Percentiles rank a stretch among this genome's conserved stretches.
These are phyloP conservation scores for Chlamydomonas schloesseri DNA, from an alignment of 139 green algal genomes.

Conservation along the genomic window DNA sequence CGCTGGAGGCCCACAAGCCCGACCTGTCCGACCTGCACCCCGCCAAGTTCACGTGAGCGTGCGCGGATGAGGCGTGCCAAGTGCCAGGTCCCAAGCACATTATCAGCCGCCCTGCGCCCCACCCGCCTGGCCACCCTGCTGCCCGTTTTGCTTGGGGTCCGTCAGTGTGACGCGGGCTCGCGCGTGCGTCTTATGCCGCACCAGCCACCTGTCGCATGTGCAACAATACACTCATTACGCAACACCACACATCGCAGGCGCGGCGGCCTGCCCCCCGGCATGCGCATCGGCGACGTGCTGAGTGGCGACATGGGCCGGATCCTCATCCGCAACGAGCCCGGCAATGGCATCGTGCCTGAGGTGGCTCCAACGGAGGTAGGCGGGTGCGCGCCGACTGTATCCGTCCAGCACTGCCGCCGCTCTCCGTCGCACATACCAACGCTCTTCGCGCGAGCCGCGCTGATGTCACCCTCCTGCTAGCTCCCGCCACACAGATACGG, in stretches of 20 bases:
- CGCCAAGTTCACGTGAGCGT: conserved; percentile 54
- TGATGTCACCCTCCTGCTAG: no score
- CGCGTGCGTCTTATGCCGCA: no score
- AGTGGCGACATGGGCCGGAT: conserved; percentile 68
- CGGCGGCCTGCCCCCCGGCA: conserved; percentile 36
- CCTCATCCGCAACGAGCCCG: conserved; percentile 65
- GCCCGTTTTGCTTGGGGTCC: no score
- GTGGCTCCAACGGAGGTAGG: conserved; percentile 55
- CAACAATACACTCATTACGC: not conserved
- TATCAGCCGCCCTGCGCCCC: no score
- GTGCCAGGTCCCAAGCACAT: no score
- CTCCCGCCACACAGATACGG: no score
- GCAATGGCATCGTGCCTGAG: conserved; percentile 76
- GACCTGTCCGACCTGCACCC: conserved; percentile 66
- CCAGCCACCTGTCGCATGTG: not conserved
- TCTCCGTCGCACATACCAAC: no score
- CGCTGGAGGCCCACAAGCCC: conserved; percentile 74
- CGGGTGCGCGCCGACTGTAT: not conserved
- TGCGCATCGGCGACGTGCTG: conserved; percentile 66
- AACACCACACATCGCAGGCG: not conserved
- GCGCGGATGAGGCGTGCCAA: no score
- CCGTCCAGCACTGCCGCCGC: not conserved
- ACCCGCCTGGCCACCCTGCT: no score
- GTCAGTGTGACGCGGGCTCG: no score
- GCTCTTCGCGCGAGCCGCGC: no score